Evolutionary conservation across 108 stramenopile species (phyloP).

Genomic region (Parietichytrium sp.): DNA sequence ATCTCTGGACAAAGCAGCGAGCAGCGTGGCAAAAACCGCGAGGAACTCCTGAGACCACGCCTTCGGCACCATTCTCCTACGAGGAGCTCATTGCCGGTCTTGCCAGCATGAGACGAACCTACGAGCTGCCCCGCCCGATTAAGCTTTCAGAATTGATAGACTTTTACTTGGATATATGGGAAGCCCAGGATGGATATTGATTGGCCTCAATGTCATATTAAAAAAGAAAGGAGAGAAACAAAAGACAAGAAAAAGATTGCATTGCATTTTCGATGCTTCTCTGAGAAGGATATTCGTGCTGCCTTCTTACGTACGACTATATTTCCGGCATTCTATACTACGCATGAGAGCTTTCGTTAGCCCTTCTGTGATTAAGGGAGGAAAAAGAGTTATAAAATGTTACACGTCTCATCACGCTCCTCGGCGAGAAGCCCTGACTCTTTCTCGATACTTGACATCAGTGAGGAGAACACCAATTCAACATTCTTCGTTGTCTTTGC

Average conservation of each 20-base stretch:
- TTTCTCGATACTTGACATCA: background rate
- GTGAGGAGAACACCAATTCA: background rate
- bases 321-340: too few species aligned
- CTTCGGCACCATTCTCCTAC: background rate
- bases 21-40: background rate
- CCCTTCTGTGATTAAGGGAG: too few species aligned
- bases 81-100: constrained; percentile 31
- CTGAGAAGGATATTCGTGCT: too few species aligned
- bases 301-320: too few species aligned
- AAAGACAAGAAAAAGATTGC: too few species aligned
- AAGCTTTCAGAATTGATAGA: constrained; percentile 16
- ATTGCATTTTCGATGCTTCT: too few species aligned
- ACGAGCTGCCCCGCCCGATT: constrained; percentile 10
- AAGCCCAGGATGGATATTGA: constrained; percentile 28
- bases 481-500: constrained; percentile 5
- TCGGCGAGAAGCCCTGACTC: constrained; percentile 18
- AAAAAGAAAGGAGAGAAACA: too few species aligned
- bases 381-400: background rate
- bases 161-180: constrained; percentile 33
- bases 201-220: too few species aligned
- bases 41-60: background rate
- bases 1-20: background rate
- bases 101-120: background rate
- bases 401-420: background rate
- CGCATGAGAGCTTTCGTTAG: too few species aligned